Percentiles rank a stretch among this genome's conserved stretches.
These are phyloP conservation scores for Lyophyllum decastes DNA, from an alignment of 768 basidiomycete species.

Conservation along the genomic window DNA sequence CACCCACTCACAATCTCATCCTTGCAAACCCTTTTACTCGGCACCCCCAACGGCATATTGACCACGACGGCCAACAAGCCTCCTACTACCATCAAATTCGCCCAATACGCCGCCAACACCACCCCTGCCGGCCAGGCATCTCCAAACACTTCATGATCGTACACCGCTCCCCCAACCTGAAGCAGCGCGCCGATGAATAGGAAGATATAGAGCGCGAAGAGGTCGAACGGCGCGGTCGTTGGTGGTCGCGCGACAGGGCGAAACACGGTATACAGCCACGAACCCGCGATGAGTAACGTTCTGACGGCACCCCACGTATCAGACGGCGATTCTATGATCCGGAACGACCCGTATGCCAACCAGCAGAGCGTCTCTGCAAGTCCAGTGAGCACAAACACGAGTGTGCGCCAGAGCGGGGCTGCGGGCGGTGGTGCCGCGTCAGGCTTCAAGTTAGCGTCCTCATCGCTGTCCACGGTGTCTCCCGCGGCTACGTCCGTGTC, in stretches of 20 bases:
- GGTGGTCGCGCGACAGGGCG: slow-evolving; percentile 57
- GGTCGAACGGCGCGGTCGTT: slow-evolving; percentile 61
- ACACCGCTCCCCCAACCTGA: slow-evolving; percentile 55
- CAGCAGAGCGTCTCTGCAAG: slow-evolving; percentile 59
- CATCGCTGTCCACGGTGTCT: slow-evolving; percentile 21
- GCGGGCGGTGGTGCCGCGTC: slow-evolving; percentile 16
- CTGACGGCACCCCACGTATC: slow-evolving; percentile 35
- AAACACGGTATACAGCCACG: slow-evolving; percentile 70
- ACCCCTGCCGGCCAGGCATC: slow-evolving; percentile 39
- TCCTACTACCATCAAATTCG: slow-evolving; percentile 47
- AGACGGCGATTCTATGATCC: slow-evolving; percentile 31
- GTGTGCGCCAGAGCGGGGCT: slow-evolving; percentile 60
- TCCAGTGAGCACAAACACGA: slow-evolving; percentile 57
- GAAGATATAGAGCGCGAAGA: slow-evolving; percentile 57
- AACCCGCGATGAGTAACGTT: slow-evolving; percentile 47
- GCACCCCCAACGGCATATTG: slow-evolving; percentile 67
- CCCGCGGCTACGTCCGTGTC: slow-evolving; percentile 23
- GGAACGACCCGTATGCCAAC: slow-evolving; percentile 61
- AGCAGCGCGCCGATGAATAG: slow-evolving; percentile 49
- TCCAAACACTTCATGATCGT: slow-evolving; percentile 46
- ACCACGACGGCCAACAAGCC: slow-evolving; percentile 48
- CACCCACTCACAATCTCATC: slow-evolving; percentile 65
- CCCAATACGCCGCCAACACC: slow-evolving; percentile 27
- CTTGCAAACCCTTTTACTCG: slow-evolving; percentile 49
- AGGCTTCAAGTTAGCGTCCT: slow-evolving; percentile 17